A percentile compares a stretch with the other conserved stretches of the same genome.
Evolutionary conservation across 2,329 filamentous ascomycete genomes (phyloP).

Genomic region (Sclerotinia sclerotiorum): DNA sequence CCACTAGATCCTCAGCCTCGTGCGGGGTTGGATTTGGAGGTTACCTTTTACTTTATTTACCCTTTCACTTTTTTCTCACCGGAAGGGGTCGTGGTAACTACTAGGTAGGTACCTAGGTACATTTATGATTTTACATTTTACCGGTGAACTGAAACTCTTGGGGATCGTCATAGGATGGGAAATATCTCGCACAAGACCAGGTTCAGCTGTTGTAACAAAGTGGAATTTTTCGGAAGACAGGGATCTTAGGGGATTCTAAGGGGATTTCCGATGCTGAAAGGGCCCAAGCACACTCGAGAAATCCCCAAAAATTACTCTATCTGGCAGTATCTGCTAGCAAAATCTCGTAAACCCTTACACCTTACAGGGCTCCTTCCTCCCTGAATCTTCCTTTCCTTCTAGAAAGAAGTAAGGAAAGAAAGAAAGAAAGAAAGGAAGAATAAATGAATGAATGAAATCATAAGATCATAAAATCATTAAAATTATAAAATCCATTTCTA

Average conservation of each 20-base stretch:
- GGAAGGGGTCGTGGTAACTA: not conserved
- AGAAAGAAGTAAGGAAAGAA: not conserved
- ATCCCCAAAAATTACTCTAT: not conserved
- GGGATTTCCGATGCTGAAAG: slow-evolving; percentile 1
- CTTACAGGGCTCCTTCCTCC: not conserved
- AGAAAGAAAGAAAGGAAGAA: no score
- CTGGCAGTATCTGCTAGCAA: not conserved
- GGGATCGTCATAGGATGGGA: slow-evolving; percentile 3
- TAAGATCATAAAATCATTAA: not conserved
- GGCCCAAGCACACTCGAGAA: not conserved
- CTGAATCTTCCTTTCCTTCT: slow-evolving; percentile 10
- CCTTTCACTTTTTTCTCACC: fast-evolving
- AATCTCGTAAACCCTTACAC: not conserved
- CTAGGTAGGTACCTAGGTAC: no score
- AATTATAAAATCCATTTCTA: not conserved
- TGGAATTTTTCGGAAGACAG: slow-evolving; percentile 13
- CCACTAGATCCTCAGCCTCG: slow-evolving; percentile 4
- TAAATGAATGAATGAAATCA: not conserved
- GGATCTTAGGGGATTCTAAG: not conserved
- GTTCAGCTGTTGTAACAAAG: not conserved
- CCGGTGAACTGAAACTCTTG: no score
- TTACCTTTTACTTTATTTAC: not conserved
- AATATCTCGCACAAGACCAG: not conserved
- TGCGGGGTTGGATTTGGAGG: not conserved
- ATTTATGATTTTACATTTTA: no score